phyloP scores from a whole-genome alignment of 208 protist species.

The Trypanosoma cruzi region DNA sequence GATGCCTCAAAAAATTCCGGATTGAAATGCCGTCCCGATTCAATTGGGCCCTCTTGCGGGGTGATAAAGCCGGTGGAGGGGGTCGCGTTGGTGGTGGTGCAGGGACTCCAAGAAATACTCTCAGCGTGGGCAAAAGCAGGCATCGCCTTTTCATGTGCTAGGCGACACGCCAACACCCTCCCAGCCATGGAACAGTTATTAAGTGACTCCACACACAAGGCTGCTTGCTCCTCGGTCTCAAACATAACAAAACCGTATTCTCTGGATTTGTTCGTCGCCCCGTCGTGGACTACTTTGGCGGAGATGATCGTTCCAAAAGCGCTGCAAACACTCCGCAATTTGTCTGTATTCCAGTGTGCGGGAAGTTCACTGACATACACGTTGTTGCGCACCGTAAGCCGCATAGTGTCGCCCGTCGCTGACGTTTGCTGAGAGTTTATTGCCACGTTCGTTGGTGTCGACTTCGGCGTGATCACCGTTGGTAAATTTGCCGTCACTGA shows the following conservation, averaged over 20 bases:
- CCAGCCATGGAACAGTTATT: slow-evolving; percentile 25
- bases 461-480: neutral
- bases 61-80: neutral
- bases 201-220: slow-evolving; percentile 39
- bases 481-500: neutral
- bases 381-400: slow-evolving; percentile 30
- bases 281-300: slow-evolving; percentile 61
- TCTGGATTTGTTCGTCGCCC: slow-evolving; percentile 44
- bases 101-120: neutral
- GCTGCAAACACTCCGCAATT: slow-evolving; percentile 50
- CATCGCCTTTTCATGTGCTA: slow-evolving; percentile 58
- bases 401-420: neutral
- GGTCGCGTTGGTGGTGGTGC: neutral
- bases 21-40: neutral
- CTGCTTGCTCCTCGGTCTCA: slow-evolving; percentile 40
- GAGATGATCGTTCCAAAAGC: slow-evolving; percentile 54
- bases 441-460: neutral
- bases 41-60: neutral
- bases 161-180: slow-evolving; percentile 46
- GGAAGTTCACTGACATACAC: slow-evolving; percentile 71
- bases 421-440: neutral
- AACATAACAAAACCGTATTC: slow-evolving; percentile 80
- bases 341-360: slow-evolving; percentile 60
- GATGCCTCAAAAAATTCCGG: neutral
- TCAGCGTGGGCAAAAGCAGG: slow-evolving; percentile 43